Conservation (phyloP, 2,329 filamentous ascomycete species). For the Sporothrix phasma region DNA sequence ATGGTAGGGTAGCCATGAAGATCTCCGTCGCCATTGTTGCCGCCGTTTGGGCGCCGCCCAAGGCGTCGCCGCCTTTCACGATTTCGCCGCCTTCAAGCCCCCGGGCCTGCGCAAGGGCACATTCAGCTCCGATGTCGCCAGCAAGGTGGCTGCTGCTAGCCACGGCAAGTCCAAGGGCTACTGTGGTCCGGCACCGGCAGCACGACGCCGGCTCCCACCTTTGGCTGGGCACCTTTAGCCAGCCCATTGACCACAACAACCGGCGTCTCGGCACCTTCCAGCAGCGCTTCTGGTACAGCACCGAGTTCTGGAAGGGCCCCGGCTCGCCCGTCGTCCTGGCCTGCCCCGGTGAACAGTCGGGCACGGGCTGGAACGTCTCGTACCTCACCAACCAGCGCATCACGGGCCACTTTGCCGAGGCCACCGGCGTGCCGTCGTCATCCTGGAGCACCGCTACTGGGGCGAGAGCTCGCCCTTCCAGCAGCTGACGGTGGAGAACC, state of each 20-base stretch:
- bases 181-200: background rate
- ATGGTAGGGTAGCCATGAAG: background rate
- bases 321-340: slow-evolving; percentile 32
- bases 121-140: background rate
- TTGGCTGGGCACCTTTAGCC: slow-evolving; percentile 27
- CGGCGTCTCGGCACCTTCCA: slow-evolving; percentile 33
- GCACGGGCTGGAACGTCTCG: slow-evolving; percentile 14
- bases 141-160: slow-evolving; percentile 1
- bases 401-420: slow-evolving; percentile 31
- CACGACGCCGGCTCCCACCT: background rate
- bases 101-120: slow-evolving; percentile 8
- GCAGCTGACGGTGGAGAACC: slow-evolving; percentile 27
- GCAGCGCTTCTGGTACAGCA: slow-evolving; percentile 34
- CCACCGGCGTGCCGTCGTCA: slow-evolving; percentile 31
- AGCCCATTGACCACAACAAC: slow-evolving; percentile 33
- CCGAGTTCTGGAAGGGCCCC: slow-evolving; percentile 31
- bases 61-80: background rate
- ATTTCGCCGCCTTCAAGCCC: background rate
- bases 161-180: background rate
- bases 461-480: slow-evolving; percentile 31
- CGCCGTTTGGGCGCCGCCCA: background rate
- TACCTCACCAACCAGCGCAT: slow-evolving; percentile 44
- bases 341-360: slow-evolving; percentile 29
- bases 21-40: background rate
- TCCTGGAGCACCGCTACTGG: slow-evolving; percentile 36